These are phyloP conservation scores for Saraca asoca DNA, from an alignment of 331 rosid species.

Conservation along the genomic window DNA sequence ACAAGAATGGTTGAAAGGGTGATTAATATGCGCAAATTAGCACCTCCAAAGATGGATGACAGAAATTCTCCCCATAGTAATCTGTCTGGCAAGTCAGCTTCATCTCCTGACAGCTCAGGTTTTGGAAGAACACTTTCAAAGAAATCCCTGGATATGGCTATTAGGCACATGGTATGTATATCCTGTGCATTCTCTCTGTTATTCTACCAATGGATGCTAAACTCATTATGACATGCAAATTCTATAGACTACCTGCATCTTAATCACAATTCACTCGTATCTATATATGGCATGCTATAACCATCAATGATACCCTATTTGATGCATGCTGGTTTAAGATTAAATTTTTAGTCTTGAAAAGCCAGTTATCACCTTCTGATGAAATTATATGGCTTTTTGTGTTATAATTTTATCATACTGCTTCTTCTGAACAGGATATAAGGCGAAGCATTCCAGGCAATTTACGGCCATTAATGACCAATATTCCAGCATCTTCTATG, in stretches of 20 bases:
- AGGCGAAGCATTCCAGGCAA: constrained; percentile 86
- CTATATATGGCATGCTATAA: background rate
- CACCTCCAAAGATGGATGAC: constrained; percentile 81
- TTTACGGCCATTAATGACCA: constrained; percentile 93
- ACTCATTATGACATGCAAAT: background rate
- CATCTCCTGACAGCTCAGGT: constrained; percentile 85
- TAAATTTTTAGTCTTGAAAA: constrained; percentile 1
- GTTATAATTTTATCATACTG: constrained; percentile 16
- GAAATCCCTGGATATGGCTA: constrained; percentile 99
- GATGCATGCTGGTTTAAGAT: constrained; percentile 17
- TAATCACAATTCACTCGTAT: background rate
- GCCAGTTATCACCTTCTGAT: background rate
- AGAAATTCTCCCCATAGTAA: constrained; percentile 71
- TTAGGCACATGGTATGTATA: constrained; percentile 90
- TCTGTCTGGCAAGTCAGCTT: constrained; percentile 73
- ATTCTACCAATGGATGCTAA: constrained; percentile 20
- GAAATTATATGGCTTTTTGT: background rate
- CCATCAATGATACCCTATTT: background rate
- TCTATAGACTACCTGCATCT: constrained; percentile 5
- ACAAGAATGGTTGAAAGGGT: constrained; percentile 97
- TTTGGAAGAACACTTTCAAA: constrained; percentile 94
- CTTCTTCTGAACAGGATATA: constrained; percentile 68
- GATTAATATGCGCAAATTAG: constrained; percentile 87
- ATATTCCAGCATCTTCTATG: constrained; percentile 95
- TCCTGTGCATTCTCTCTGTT: constrained; percentile 22